Conservation (phyloP, 106 monocot genomes). For the Phalaenopsis equestris region DNA sequence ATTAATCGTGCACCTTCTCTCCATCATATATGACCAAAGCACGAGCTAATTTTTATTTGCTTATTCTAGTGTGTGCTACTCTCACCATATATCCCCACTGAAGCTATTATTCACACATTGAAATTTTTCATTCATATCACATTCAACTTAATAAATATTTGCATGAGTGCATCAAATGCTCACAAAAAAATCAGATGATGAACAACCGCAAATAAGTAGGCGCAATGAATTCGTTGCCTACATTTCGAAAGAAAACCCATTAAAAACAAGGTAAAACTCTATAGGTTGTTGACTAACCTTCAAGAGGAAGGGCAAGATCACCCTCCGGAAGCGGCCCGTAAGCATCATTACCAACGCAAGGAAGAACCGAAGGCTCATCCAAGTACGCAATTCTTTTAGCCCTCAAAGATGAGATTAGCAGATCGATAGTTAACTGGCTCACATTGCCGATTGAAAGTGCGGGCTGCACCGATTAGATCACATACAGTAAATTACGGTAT, state of each 20-base stretch:
- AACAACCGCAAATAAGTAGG: not conserved
- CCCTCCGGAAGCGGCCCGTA: constrained; percentile 60
- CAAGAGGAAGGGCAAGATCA: constrained; percentile 71
- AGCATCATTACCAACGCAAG: constrained; percentile 94
- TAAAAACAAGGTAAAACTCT: not conserved
- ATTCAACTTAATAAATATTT: not conserved
- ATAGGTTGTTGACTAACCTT: constrained; percentile 35
- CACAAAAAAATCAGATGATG: not conserved
- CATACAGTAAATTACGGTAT: not conserved
- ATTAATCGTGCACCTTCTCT: too few species aligned
- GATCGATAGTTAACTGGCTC: constrained; percentile 82
- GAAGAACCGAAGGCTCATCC: constrained; percentile 85
- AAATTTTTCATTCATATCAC: not conserved
- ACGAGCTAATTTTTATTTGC: too few species aligned
- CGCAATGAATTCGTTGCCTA: not conserved
- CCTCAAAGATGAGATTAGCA: constrained; percentile 51
- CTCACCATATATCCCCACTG: too few species aligned
- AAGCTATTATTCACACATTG: not conserved
- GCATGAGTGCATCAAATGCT: not conserved
- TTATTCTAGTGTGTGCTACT: too few species aligned
- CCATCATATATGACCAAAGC: too few species aligned
- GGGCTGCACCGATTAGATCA: constrained; percentile 36
- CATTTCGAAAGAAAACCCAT: not conserved
- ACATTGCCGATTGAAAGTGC: constrained; percentile 94
- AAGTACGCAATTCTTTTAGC: constrained; percentile 63